Evolutionary conservation across 495 filamentous ascomycete species (phyloP).

Genomic region (Aspergillus indologenus): DNA sequence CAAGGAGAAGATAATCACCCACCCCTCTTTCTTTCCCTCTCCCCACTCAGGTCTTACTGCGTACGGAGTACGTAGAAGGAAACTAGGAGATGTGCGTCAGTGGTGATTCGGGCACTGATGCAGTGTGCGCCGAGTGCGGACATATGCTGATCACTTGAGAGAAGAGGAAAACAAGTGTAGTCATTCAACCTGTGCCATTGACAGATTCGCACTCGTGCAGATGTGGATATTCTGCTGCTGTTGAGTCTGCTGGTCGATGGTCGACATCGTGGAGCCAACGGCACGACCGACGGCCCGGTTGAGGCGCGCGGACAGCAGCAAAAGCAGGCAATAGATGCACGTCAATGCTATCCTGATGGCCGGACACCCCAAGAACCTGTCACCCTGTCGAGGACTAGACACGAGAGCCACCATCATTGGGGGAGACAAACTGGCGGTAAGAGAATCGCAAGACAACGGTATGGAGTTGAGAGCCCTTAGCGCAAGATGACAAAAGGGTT

Average conservation of each 20-base stretch:
- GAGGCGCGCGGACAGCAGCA: slow-evolving; percentile 22
- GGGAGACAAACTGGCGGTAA: slow-evolving; percentile 26
- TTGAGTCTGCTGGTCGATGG: slow-evolving; percentile 8
- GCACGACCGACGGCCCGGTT: slow-evolving; percentile 27
- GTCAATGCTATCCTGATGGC: slow-evolving; percentile 19
- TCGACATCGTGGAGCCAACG: slow-evolving; percentile 21
- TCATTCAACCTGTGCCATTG: slow-evolving; percentile 2
- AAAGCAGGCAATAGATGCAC: slow-evolving; percentile 25
- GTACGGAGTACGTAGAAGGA: background rate
- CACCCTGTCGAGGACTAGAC: slow-evolving; percentile 13
- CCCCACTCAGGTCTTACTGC: slow-evolving; percentile 2
- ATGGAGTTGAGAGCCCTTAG: slow-evolving; percentile 15
- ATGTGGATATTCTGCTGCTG: slow-evolving; percentile 19
- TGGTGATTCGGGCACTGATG: slow-evolving; percentile 27
- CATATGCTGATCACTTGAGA: slow-evolving; percentile 10
- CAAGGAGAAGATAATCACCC: background rate
- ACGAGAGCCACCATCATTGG: slow-evolving; percentile 20
- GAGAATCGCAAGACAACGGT: slow-evolving; percentile 14
- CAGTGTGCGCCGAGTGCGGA: slow-evolving; percentile 14
- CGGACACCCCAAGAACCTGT: slow-evolving; percentile 10
- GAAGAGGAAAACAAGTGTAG: slow-evolving; percentile 6
- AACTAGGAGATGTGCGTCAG: slow-evolving; percentile 9
- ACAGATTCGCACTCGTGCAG: slow-evolving; percentile 22
- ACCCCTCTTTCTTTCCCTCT: background rate
- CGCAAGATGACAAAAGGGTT: slow-evolving; percentile 11